Base-by-base conservation (phyloP, 345 rosid genomes). In the Hirschfeldia incana region DNA sequence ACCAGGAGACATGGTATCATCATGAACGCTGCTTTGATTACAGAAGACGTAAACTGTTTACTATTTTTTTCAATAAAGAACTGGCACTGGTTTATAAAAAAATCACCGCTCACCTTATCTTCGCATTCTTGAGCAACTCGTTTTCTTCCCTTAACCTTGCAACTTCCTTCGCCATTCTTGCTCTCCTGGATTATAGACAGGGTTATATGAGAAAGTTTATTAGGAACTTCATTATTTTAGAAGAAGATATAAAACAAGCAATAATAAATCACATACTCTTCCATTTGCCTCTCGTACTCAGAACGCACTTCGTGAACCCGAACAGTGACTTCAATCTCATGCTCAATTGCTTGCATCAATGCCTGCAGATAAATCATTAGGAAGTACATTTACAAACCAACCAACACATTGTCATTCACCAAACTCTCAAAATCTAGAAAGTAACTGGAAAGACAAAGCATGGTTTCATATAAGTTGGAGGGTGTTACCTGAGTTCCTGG, bases 251-350 rank as follows among this genome's bases (percentile, higher is more conserved):
- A 36, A 80, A 74, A 37, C 32, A 65, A 72, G 44, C 57, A 77
- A 42, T 51, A 69, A 71, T 1, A 46, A 9, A 28, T 76, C 67
- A 86, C 99, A 86, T 84, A 95, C 98, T 88, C 99, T 87, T 95
- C 91, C 85, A 91, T 85, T 85, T 93, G 98, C 72, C 91, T 91
- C 77, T 88, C 98, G 73, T 95, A 91, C 73, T 88, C 97, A 59
- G 92, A 78, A 27, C 99, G 97, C 49, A 93, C 99, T 90, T 93
- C 99, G 74, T 91, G 92, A 30, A 95, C 94, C 68, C 92, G 88
- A 6, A 95, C 87, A 46, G 87, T 92, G 76, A 95, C 91, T 89
- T 95, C 99, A 76, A 93, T 92, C 72, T 95, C 99, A 82, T 95
- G 97, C 85, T 93, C 99, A 85, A 95, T 88, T 49, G 90, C 83